Percentiles rank a stretch among this genome's conserved stretches.
phyloP scores from a whole-genome alignment of 2,329 filamentous ascomycete species.

The Penicillium sp. region DNA sequence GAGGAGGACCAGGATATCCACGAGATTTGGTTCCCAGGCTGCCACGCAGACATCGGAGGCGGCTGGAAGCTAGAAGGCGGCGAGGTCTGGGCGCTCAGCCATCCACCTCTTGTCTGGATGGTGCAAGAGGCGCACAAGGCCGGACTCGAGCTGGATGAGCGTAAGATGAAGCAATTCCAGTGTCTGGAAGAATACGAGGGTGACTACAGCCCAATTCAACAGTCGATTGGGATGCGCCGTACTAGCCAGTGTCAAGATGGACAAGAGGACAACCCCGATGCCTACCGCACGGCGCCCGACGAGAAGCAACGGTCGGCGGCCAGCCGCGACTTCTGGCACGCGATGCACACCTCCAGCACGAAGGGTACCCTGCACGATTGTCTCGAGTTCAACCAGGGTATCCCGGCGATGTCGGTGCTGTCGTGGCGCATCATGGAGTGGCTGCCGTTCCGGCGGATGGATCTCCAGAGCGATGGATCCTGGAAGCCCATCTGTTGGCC shows the following conservation, averaged over 20 bases:
- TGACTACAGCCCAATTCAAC: constrained; percentile 33
- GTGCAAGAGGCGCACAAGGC: constrained; percentile 59
- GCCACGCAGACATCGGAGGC: constrained; percentile 72
- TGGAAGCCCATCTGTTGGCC: constrained; percentile 81
- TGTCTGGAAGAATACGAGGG: constrained; percentile 49
- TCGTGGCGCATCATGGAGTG: constrained; percentile 77
- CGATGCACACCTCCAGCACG: constrained; percentile 54
- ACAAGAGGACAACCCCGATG: constrained; percentile 12
- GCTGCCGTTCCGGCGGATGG: constrained; percentile 74
- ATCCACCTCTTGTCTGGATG: constrained; percentile 66
- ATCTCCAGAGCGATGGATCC: constrained; percentile 62
- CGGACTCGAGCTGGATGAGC: constrained; percentile 63
- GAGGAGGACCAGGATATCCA: constrained; percentile 61
- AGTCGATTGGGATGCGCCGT: constrained; percentile 16
- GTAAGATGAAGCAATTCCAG: constrained; percentile 61
- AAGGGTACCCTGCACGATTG: constrained; percentile 62
- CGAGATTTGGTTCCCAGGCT: constrained; percentile 69
- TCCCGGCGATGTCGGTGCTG: constrained; percentile 51
- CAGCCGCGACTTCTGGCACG: constrained; percentile 48
- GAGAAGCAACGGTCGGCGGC: constrained; percentile 25
- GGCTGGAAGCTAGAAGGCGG: constrained; percentile 59
- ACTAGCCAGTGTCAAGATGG: constrained; percentile 8
- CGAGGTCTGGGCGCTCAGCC: constrained; percentile 57
- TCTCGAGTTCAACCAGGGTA: constrained; percentile 57
- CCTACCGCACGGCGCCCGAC: constrained; percentile 11